Evolutionary conservation across 2,329 filamentous ascomycete genomes (phyloP), one percentile per base, ranked within the genome.

Genomic region (Lizonia empirigonia): DNA sequence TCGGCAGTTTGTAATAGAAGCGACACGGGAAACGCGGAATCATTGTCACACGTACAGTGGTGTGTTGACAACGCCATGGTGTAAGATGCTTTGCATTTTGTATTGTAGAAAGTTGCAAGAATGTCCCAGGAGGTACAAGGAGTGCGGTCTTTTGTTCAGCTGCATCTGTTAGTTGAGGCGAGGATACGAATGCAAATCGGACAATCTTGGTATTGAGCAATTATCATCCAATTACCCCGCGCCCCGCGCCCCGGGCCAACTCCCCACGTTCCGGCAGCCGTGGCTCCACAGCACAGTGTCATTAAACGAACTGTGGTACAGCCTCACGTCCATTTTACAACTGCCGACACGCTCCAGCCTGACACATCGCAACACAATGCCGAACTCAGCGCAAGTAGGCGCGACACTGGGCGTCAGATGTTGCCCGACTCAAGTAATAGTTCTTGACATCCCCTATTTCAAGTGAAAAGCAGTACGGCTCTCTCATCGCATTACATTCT

Each of bases 341-440:
- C 50, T 53, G 50, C 50, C 50, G 50, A 49, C n/a, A 29, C 23
- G n/a, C 22, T 52, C 38, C 20, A 38, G n/a, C 4, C 22, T 47
- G 42, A 46, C 20, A 34, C 36, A 23, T 9, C 16, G 35, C 13
- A 33, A 49, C 13, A 37, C n/a, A 19, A 44, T 36, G 38, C 35
- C 38, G 29, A 24, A 23, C 24, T 22, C 22, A 19, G 16, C 22
- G 24, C 35, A 44, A 36, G 23, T 15, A 40, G 20, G 35, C 23
- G 13, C 40, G 23, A 35, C 33, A 24, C 26, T 24, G 37, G 22
- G 3, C 35, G 29, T 35, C 40, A 50, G 22, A 44, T 16, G 26
- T 29, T 18, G 24, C 32, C 27, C 34, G 26, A 22, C 12, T 16
- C 19, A 8, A 52, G 47, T 52, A 52, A 27, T 20, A 42, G n/a